A percentile compares a stretch with the other conserved stretches of the same genome.
Evolutionary conservation across 2,329 filamentous ascomycete genomes (phyloP).

Genomic region (Xylaria sp.): DNA sequence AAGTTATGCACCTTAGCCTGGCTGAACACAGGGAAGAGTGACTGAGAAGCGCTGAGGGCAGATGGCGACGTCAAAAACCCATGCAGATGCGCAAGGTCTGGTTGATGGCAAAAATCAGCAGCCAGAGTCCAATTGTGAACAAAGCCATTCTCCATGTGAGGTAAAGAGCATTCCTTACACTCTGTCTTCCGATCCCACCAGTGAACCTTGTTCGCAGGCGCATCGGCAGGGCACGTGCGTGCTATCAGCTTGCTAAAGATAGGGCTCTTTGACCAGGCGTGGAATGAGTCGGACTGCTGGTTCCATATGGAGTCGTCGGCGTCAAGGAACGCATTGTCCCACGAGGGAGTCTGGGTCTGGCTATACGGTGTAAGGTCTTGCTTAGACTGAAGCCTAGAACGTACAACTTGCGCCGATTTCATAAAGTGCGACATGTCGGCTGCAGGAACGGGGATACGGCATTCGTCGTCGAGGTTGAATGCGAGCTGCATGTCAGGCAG

Average conservation of each 20-base stretch:
- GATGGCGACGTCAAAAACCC: conserved; percentile 63
- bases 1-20: conserved; percentile 66
- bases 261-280: conserved; percentile 44
- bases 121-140: conserved; percentile 56
- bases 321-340: conserved; percentile 42
- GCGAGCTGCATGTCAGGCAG: conserved; percentile 65
- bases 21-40: conserved; percentile 66
- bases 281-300: conserved; percentile 44
- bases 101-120: conserved; percentile 62
- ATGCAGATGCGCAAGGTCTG: conserved; percentile 61
- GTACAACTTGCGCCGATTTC: conserved; percentile 41
- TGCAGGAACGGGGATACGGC: conserved; percentile 59
- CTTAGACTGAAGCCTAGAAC: conserved; percentile 45
- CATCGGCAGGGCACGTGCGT: conserved; percentile 58
- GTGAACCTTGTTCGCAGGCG: conserved; percentile 54
- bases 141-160: conserved; percentile 55
- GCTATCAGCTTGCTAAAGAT: conserved; percentile 54
- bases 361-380: conserved; percentile 42
- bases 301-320: conserved; percentile 45
- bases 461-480: conserved; percentile 63
- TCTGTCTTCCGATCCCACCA: conserved; percentile 55
- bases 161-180: conserved; percentile 51
- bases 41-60: conserved; percentile 56
- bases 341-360: conserved; percentile 40
- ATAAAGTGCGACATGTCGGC: conserved; percentile 55